Evolutionary conservation across 306 rosid species (phyloP).

Genomic region (Trifolium subterraneum): DNA sequence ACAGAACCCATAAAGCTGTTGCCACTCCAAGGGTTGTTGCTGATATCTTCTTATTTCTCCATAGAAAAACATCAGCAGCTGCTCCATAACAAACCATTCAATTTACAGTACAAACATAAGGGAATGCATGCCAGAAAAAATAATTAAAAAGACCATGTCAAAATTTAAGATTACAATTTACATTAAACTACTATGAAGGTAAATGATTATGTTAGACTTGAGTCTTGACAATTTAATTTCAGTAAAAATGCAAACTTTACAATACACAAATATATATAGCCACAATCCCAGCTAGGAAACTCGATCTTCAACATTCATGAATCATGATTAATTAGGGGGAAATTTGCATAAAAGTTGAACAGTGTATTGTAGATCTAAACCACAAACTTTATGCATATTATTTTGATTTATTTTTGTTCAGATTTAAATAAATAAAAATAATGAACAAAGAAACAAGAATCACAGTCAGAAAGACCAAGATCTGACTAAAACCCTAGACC

Average conservation of each 20-base stretch:
- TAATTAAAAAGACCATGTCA: background rate
- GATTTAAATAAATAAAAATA: background rate
- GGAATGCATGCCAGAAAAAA: background rate
- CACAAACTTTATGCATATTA: background rate
- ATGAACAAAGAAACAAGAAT: background rate
- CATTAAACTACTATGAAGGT: background rate
- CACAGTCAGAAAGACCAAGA: slow-evolving; percentile 21
- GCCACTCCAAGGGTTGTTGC: slow-evolving; percentile 71
- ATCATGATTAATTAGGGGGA: background rate
- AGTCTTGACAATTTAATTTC: background rate
- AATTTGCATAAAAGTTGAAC: background rate
- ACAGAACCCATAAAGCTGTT: slow-evolving; percentile 79
- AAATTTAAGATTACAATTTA: background rate
- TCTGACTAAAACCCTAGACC: slow-evolving; percentile 40
- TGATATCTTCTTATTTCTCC: slow-evolving; percentile 93
- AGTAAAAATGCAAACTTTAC: background rate
- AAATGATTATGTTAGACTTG: background rate
- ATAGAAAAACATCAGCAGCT: slow-evolving; percentile 93
- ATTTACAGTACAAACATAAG: background rate
- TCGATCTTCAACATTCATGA: slow-evolving; percentile 5
- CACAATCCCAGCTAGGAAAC: slow-evolving; percentile 2
- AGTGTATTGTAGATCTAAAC: slow-evolving; percentile 38
- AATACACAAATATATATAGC: background rate
- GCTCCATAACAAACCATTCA: slow-evolving; percentile 34
- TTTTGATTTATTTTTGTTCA: background rate